Evolutionary conservation across 139 green algal genomes (phyloP).

Genomic region (Micractinium conductrix): DNA sequence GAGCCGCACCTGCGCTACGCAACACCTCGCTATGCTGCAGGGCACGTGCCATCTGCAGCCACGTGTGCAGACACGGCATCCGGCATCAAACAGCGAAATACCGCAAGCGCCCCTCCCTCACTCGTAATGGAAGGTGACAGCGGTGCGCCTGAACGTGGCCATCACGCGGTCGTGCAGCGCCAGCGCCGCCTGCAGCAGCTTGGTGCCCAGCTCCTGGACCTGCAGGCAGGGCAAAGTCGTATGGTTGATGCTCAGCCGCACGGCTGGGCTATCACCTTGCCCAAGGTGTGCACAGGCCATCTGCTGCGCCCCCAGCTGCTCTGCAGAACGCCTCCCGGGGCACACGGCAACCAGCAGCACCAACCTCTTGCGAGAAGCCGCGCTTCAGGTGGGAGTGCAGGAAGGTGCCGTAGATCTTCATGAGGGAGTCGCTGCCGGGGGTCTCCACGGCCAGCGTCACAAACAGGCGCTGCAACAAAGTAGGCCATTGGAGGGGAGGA

Average conservation of each 20-base stretch:
- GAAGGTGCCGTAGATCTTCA: constrained; percentile 94
- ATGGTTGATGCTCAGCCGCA: too few relatives aligned
- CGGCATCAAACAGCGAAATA: not conserved
- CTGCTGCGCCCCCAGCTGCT: not conserved
- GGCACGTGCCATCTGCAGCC: too few relatives aligned
- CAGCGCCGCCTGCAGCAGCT: constrained; percentile 86
- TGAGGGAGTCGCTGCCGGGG: constrained; percentile 84
- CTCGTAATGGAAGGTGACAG: constrained; percentile 95
- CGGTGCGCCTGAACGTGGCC: constrained; percentile 88
- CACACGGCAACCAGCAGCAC: too few relatives aligned
- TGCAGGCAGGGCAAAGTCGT: too few relatives aligned
- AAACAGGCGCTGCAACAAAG: constrained; percentile 95
- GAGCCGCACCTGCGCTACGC: too few relatives aligned
- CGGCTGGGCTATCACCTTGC: too few relatives aligned
- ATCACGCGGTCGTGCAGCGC: constrained; percentile 86
- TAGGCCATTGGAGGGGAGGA: too few relatives aligned
- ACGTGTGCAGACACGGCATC: too few relatives aligned
- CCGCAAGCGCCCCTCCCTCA: not conserved
- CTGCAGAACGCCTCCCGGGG: constrained; percentile 69
- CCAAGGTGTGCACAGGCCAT: too few relatives aligned
- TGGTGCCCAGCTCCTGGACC: constrained; percentile 76
- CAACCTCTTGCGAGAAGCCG: too few relatives aligned
- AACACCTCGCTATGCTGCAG: too few relatives aligned
- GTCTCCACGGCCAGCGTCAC: constrained; percentile 92
- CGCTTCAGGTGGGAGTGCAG: constrained; percentile 78